Evolutionary conservation across 2,329 filamentous ascomycete species (phyloP).

Genomic region (Colletotrichum sublineola): DNA sequence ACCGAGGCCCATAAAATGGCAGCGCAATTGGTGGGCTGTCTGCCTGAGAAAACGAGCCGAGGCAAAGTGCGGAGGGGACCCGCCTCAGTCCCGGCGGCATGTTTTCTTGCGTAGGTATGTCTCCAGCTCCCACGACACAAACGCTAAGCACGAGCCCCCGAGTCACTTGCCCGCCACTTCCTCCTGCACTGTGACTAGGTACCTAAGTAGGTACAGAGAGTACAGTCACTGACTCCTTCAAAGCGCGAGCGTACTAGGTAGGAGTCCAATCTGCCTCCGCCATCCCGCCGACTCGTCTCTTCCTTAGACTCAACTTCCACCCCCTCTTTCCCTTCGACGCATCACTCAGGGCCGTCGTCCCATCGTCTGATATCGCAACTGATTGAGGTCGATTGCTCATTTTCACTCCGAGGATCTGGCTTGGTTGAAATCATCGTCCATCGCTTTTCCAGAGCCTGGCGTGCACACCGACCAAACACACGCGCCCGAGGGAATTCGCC

Average conservation of each 20-base stretch:
- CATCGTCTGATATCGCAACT: slow-evolving; percentile 14
- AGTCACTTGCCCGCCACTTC: slow-evolving; percentile 21
- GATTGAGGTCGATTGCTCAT: slow-evolving; percentile 17
- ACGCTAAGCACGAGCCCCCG: slow-evolving; percentile 27
- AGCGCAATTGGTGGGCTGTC: slow-evolving; percentile 5
- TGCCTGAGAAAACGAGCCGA: slow-evolving; percentile 24
- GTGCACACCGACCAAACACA: slow-evolving; percentile 8
- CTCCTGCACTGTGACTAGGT: slow-evolving; percentile 12
- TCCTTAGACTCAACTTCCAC: slow-evolving; percentile 17
- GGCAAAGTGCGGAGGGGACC: slow-evolving; percentile 23
- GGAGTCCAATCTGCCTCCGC: slow-evolving; percentile 29
- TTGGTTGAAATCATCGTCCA: slow-evolving; percentile 4
- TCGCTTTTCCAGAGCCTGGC: slow-evolving; percentile 8
- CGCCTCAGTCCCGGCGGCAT: slow-evolving; percentile 27
- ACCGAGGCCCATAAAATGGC: slow-evolving; percentile 21
- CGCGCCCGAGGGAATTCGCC: slow-evolving; percentile 20
- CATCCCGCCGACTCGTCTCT: slow-evolving; percentile 20
- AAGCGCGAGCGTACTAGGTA: slow-evolving; percentile 5
- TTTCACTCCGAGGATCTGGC: slow-evolving; percentile 4
- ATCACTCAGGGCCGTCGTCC: slow-evolving; percentile 17
- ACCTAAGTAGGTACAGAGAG: neutral
- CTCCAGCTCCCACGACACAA: slow-evolving; percentile 13
- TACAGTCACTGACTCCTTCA: slow-evolving; percentile 19
- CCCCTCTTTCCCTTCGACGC: slow-evolving; percentile 10
- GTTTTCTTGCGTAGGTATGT: slow-evolving; percentile 19